Conservation (phyloP, 805 yeast species). For the Pichia deserticola region DNA sequence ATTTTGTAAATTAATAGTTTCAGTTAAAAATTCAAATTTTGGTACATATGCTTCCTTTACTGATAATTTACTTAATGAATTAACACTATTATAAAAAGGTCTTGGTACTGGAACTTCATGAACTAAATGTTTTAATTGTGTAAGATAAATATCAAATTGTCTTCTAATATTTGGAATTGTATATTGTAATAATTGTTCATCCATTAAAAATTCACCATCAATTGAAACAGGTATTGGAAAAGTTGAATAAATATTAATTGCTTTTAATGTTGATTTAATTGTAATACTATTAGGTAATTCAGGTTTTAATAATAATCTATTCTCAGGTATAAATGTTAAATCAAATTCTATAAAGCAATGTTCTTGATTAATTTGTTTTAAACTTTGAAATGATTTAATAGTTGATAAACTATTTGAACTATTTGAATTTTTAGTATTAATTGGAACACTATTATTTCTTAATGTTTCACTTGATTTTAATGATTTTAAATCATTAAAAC, state of each 20-base stretch:
- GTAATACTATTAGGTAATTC: constrained; percentile 3
- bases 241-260: constrained; percentile 1
- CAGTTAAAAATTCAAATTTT: constrained; percentile 1
- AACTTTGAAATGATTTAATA: neutral
- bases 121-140: neutral
- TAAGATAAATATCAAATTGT: neutral
- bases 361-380: neutral
- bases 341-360: constrained; percentile 5
- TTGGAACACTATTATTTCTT: neutral
- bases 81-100: neutral
- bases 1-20: constrained; percentile 2
- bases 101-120: neutral
- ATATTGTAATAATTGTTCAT: constrained; percentile 4
- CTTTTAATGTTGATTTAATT: neutral
- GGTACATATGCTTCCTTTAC: constrained; percentile 3
- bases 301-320: neutral
- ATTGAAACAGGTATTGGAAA: constrained; percentile 4
- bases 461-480: neutral
- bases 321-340: neutral
- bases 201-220: constrained; percentile 8
- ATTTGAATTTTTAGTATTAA: neutral
- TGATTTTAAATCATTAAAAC: neutral
- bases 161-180: constrained; percentile 5
- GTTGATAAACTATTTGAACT: neutral
- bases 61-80: constrained; percentile 5